Percentiles rank a stretch among this genome's conserved stretches.
These are phyloP conservation scores for Ogataea ganodermae DNA, from an alignment of 805 yeast genomes.

Conservation along the genomic window DNA sequence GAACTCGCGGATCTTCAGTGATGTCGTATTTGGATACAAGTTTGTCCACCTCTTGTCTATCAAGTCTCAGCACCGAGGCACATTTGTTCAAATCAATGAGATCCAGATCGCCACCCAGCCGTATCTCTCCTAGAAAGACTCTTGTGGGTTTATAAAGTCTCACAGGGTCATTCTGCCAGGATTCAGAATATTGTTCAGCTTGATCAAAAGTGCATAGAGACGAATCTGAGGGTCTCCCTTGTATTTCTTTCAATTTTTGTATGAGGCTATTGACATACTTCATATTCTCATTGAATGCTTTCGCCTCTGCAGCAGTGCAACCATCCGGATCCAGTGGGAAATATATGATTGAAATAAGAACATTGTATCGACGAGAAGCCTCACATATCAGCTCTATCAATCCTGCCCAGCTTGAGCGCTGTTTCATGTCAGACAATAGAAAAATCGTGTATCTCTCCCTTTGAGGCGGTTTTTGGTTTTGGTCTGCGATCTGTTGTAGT, in stretches of 20 bases:
- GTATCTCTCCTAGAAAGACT: conserved; percentile 48
- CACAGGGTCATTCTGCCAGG: conserved; percentile 25
- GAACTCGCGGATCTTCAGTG: conserved; percentile 30
- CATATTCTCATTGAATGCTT: conserved; percentile 13
- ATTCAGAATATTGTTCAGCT: conserved; percentile 13
- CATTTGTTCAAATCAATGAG: conserved; percentile 26
- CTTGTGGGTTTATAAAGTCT: conserved; percentile 49
- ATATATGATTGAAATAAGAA: conserved; percentile 18
- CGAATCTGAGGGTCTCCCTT: conserved; percentile 24
- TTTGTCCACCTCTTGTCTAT: conserved; percentile 1
- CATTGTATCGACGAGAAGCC: conserved; percentile 17
- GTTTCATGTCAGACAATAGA: conserved; percentile 22
- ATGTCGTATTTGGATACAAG: conserved; percentile 18
- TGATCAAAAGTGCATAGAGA: conserved; percentile 11
- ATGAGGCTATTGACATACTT: conserved; percentile 4
- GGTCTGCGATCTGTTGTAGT: conserved; percentile 20
- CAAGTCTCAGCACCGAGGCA: conserved; percentile 13
- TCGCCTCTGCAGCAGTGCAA: conserved; percentile 6
- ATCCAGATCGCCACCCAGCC: conserved; percentile 46
- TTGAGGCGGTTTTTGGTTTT: conserved; percentile 14
- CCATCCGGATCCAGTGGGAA: conserved; percentile 14
- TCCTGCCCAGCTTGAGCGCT: conserved; percentile 22
- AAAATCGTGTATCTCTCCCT: conserved; percentile 22
- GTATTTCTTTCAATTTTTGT: conserved; percentile 7
- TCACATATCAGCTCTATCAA: conserved; percentile 17